A percentile compares a stretch with the other conserved stretches of the same genome.
These are phyloP conservation scores for Lepidium africanum DNA, from an alignment of 345 rosid genomes.

Conservation along the genomic window DNA sequence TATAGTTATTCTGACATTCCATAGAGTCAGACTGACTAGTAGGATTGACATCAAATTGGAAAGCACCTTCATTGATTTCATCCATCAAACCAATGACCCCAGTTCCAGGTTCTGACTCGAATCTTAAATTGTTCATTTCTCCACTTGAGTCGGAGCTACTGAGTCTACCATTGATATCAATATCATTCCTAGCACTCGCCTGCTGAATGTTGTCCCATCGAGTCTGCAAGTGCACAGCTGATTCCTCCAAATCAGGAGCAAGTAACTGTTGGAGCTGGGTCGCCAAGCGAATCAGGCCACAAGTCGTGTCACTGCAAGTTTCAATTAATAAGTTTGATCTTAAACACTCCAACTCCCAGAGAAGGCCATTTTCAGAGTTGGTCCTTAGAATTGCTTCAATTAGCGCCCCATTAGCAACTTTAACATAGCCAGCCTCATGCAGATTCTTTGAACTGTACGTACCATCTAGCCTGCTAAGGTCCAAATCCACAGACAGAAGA, in stretches of 20 bases:
- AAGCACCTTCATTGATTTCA: slow-evolving; percentile 75
- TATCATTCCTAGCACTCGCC: slow-evolving; percentile 39
- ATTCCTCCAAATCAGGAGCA: slow-evolving; percentile 92
- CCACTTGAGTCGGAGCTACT: slow-evolving; percentile 37
- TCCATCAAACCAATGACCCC: slow-evolving; percentile 54
- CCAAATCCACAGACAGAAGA: slow-evolving; percentile 54
- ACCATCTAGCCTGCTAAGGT: slow-evolving; percentile 41
- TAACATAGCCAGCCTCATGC: slow-evolving; percentile 58
- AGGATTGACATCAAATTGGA: slow-evolving; percentile 39
- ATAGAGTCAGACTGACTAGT: slow-evolving; percentile 31
- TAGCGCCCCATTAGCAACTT: slow-evolving; percentile 69
- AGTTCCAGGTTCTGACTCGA: slow-evolving; percentile 25
- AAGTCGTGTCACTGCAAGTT: slow-evolving; percentile 85
- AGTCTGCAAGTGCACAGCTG: slow-evolving; percentile 72
- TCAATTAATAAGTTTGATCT: slow-evolving; percentile 57
- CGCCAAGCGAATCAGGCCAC: slow-evolving; percentile 64
- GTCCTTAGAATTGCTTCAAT: slow-evolving; percentile 59
- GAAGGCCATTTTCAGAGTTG: slow-evolving; percentile 44
- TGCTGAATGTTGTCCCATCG: slow-evolving; percentile 66
- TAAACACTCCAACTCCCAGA: slow-evolving; percentile 76
- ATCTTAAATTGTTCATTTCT: slow-evolving; percentile 25
- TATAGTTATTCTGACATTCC: slow-evolving; percentile 27
- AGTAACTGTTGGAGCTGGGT: slow-evolving; percentile 73
- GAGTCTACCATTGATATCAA: slow-evolving; percentile 28
- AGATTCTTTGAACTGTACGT: slow-evolving; percentile 58